Evolutionary conservation across 169 alveolate genomes (phyloP).

Genomic region (Cryptosporidium baileyi): DNA sequence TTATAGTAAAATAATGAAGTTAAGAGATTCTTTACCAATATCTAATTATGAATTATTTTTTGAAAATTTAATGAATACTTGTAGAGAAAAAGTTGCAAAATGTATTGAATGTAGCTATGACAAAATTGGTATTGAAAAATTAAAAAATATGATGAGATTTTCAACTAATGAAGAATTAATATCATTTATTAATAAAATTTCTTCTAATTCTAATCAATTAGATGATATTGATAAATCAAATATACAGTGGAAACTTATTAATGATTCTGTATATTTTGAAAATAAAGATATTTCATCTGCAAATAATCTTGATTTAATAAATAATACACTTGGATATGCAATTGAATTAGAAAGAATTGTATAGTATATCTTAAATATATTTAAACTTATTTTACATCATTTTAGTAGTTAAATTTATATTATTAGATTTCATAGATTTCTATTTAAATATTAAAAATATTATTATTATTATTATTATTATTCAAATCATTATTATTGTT

Average conservation of each 20-base stretch:
- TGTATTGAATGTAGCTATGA: constrained; percentile 58
- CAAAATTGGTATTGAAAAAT: constrained; percentile 32
- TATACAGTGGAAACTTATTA: constrained; percentile 41
- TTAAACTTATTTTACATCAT: background rate
- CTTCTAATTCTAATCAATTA: background rate
- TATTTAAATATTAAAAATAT: no score
- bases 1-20: constrained; percentile 53
- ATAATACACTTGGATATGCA: constrained; percentile 44
- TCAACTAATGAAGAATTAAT: constrained; percentile 32
- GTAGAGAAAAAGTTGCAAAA: constrained; percentile 65
- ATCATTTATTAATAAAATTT: constrained; percentile 25
- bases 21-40: constrained; percentile 2
- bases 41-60: constrained; percentile 22
- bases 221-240: background rate
- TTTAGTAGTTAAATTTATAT: no score
- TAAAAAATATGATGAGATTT: constrained; percentile 55
- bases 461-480: no score
- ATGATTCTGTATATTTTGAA: constrained; percentile 23
- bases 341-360: constrained; percentile 56
- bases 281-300: background rate
- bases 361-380: background rate
- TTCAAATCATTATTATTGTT: no score
- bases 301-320: constrained; percentile 6
- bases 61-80: background rate
- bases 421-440: no score